These are phyloP conservation scores for Hemisphaericaspora lyxosophila DNA, from an alignment of 1,139 yeast genomes.

Conservation along the genomic window DNA sequence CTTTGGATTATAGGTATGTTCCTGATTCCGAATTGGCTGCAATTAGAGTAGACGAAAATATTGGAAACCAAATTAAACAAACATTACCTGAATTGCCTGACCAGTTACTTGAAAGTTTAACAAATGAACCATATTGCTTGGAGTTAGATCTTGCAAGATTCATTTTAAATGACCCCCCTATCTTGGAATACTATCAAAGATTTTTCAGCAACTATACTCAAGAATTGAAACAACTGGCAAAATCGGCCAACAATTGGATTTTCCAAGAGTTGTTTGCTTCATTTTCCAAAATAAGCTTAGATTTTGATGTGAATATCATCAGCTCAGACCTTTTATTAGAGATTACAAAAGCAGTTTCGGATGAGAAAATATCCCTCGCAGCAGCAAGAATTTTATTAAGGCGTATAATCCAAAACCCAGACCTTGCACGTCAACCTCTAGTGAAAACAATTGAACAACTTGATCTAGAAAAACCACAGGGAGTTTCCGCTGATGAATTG, in stretches of 20 bases:
- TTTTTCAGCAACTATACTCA: constrained; percentile 32
- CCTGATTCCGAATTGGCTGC: constrained; percentile 89
- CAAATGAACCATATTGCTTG: constrained; percentile 53
- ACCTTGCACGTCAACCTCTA: constrained; percentile 31
- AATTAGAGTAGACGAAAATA: constrained; percentile 44
- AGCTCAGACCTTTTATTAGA: constrained; percentile 24
- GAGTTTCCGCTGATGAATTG: constrained; percentile 28
- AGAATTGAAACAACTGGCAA: constrained; percentile 23
- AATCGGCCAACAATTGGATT: constrained; percentile 73
- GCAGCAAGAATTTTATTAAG: constrained; percentile 66
- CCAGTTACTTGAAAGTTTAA: constrained; percentile 48
- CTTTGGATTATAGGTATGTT: constrained; percentile 86
- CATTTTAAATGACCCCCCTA: constrained; percentile 44
- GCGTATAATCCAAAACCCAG: constrained; percentile 54
- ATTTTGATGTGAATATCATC: constrained; percentile 37
- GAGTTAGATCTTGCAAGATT: constrained; percentile 72
- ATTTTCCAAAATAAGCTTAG: constrained; percentile 51
- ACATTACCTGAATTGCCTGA: constrained; percentile 68
- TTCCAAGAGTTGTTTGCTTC: constrained; percentile 79
- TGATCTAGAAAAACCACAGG: constrained; percentile 48
- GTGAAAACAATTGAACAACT: constrained; percentile 51
- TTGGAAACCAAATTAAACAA: constrained; percentile 33
- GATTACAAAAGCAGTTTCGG: constrained; percentile 25
- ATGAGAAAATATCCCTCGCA: constrained; percentile 35
- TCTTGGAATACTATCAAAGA: constrained; percentile 52